phyloP scores from a whole-genome alignment of 768 basidiomycete genomes.

The Mrakia gelida region DNA sequence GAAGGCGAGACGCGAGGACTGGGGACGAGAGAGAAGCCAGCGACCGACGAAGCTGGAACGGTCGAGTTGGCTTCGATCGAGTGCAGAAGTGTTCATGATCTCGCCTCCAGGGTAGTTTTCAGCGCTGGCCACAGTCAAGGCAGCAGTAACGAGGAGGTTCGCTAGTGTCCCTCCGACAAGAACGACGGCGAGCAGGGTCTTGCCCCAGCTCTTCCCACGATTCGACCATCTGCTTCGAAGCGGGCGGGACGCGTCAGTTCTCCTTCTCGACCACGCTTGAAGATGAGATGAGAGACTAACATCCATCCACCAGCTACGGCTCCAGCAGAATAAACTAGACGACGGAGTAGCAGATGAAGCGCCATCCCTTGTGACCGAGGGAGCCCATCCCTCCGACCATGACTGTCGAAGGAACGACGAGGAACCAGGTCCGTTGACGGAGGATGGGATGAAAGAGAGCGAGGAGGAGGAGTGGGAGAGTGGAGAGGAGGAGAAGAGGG shows the following conservation, averaged over 20 bases:
- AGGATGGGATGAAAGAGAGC: constrained; percentile 55
- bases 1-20: too few species aligned
- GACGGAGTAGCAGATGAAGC: constrained; percentile 84
- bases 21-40: too few species aligned
- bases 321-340: constrained; percentile 72
- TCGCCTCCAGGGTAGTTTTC: constrained; percentile 86
- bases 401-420: constrained; percentile 51
- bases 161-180: constrained; percentile 52
- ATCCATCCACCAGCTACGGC: constrained; percentile 61
- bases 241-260: not conserved
- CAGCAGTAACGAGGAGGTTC: constrained; percentile 55
- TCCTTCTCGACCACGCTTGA: not conserved
- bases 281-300: constrained; percentile 50
- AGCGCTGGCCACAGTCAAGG: constrained; percentile 59
- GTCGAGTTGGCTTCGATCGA: constrained; percentile 33
- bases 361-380: constrained; percentile 94
- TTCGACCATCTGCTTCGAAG: not conserved
- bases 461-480: constrained; percentile 59
- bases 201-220: not conserved
- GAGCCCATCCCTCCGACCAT: constrained; percentile 55
- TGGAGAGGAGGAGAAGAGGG: constrained; percentile 70
- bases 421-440: constrained; percentile 41
- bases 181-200: constrained; percentile 48
- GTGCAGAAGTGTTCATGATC: constrained; percentile 64
- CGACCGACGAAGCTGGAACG: constrained; percentile 22